Percentiles rank a stretch among this genome's conserved stretches.
Evolutionary conservation across 2,329 filamentous ascomycete species (phyloP).

Genomic region (Berkeleyomyces rouxiae): DNA sequence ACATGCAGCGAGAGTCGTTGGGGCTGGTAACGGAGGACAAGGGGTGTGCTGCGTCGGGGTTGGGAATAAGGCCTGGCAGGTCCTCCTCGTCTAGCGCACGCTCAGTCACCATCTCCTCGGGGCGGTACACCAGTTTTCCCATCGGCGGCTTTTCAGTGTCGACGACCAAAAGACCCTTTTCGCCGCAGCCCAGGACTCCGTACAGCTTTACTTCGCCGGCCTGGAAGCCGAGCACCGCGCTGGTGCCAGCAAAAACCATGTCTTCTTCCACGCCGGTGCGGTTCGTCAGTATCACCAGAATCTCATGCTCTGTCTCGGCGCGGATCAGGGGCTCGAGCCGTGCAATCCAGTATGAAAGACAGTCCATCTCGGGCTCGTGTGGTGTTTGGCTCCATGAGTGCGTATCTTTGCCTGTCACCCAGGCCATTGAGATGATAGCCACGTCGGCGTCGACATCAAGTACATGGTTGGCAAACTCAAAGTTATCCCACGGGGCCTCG

Average conservation of each 20-base stretch:
- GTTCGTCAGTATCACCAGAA: slow-evolving; percentile 56
- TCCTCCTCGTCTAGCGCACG: background rate
- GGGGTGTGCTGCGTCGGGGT: background rate
- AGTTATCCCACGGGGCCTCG: slow-evolving; percentile 24
- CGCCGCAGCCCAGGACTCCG: slow-evolving; percentile 52
- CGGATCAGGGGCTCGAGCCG: slow-evolving; percentile 50
- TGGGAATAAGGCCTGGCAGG: slow-evolving; percentile 10
- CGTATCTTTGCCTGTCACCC: slow-evolving; percentile 45
- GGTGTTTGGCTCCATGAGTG: slow-evolving; percentile 30
- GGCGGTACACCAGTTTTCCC: slow-evolving; percentile 26
- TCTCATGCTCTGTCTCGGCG: slow-evolving; percentile 34
- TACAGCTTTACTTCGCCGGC: slow-evolving; percentile 50
- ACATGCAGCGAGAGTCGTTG: background rate
- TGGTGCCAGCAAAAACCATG: slow-evolving; percentile 57
- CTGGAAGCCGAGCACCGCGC: slow-evolving; percentile 50
- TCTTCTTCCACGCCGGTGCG: slow-evolving; percentile 49
- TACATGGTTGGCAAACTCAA: slow-evolving; percentile 37
- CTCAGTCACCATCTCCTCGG: background rate
- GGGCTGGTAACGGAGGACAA: background rate
- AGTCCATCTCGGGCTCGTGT: slow-evolving; percentile 51
- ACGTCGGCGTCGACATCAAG: slow-evolving; percentile 40
- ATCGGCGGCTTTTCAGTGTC: slow-evolving; percentile 36
- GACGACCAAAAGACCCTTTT: slow-evolving; percentile 50
- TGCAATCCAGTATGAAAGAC: slow-evolving; percentile 58
- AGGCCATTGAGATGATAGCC: slow-evolving; percentile 61